A percentile compares a stretch with the other conserved stretches of the same genome.
phyloP scores from a whole-genome alignment of 495 filamentous ascomycete genomes.

The Chaetomium cochliodes region DNA sequence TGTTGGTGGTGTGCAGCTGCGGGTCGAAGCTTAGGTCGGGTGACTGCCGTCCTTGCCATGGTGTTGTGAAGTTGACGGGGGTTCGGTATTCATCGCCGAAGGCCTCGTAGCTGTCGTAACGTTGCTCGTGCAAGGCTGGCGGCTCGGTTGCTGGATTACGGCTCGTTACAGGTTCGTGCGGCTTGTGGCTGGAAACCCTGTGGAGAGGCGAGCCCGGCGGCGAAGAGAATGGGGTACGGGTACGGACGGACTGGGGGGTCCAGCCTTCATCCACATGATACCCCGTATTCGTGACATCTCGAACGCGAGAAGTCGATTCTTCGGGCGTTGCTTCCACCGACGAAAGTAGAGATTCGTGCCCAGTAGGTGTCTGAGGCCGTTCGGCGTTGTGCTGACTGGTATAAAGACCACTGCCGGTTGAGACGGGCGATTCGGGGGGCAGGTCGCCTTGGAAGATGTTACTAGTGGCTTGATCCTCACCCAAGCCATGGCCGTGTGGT shows the following conservation, averaged over 20 bases:
- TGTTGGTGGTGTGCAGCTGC: not conserved
- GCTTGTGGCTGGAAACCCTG: not conserved
- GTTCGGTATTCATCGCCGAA: not conserved
- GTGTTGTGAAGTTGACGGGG: not conserved
- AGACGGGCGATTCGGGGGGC: constrained; percentile 2
- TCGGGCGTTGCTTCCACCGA: constrained; percentile 17
- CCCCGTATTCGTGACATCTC: constrained; percentile 4
- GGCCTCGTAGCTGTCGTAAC: not conserved
- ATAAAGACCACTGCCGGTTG: not conserved
- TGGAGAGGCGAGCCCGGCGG: constrained; percentile 24
- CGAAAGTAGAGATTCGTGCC: constrained; percentile 4
- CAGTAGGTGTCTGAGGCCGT: constrained; percentile 25
- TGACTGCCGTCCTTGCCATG: not conserved
- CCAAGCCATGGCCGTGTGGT: not conserved
- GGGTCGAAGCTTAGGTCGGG: not conserved
- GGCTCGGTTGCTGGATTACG: not conserved
- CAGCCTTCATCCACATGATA: constrained; percentile 16
- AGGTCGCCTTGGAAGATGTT: not conserved
- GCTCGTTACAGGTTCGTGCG: constrained; percentile 18
- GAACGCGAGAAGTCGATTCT: not conserved
- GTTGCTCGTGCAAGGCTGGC: not conserved
- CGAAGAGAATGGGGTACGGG: constrained; percentile 26
- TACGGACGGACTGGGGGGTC: constrained; percentile 28
- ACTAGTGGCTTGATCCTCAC: not conserved
- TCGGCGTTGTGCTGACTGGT: constrained; percentile 13